phyloP scores from a whole-genome alignment of 306 rosid genomes.

The Biancaea sappan region DNA sequence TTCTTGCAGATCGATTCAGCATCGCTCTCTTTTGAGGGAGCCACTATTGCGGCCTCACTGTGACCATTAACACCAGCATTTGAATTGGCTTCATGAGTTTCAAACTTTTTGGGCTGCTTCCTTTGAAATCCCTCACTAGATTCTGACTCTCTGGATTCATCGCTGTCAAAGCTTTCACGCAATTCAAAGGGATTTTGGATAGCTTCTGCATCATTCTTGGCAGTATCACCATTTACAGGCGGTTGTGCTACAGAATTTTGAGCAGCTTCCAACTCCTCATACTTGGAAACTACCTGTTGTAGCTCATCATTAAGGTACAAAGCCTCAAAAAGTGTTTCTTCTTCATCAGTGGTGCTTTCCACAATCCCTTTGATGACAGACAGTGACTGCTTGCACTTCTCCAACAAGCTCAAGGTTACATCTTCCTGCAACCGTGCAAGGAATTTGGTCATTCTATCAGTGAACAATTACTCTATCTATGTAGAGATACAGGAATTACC shows the following conservation, averaged over 20 bases:
- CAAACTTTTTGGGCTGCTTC: constrained; percentile 32
- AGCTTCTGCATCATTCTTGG: constrained; percentile 38
- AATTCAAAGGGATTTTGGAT: constrained; percentile 33
- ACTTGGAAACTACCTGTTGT: constrained; percentile 65
- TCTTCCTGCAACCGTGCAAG: constrained; percentile 63
- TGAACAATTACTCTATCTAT: constrained; percentile 3
- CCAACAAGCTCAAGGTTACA: constrained; percentile 66
- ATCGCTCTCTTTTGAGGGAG: constrained; percentile 32
- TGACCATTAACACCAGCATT: constrained; percentile 21
- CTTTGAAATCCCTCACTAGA: constrained; percentile 35
- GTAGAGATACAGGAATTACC: neutral
- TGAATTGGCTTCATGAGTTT: constrained; percentile 37
- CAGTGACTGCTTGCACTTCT: constrained; percentile 72
- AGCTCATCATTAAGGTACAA: constrained; percentile 80
- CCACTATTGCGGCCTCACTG: constrained; percentile 42
- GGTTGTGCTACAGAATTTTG: constrained; percentile 41
- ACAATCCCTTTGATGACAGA: constrained; percentile 62
- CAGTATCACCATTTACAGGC: constrained; percentile 42
- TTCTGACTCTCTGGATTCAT: constrained; percentile 36
- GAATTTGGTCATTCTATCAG: constrained; percentile 22
- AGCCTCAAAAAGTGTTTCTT: constrained; percentile 79
- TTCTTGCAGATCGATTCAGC: constrained; percentile 34
- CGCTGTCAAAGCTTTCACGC: constrained; percentile 24
- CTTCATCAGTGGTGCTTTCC: constrained; percentile 73
- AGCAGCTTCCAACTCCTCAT: constrained; percentile 64